Base-by-base conservation (phyloP, 2,329 filamentous ascomycete genomes). In the Xylaria arbuscula region DNA sequence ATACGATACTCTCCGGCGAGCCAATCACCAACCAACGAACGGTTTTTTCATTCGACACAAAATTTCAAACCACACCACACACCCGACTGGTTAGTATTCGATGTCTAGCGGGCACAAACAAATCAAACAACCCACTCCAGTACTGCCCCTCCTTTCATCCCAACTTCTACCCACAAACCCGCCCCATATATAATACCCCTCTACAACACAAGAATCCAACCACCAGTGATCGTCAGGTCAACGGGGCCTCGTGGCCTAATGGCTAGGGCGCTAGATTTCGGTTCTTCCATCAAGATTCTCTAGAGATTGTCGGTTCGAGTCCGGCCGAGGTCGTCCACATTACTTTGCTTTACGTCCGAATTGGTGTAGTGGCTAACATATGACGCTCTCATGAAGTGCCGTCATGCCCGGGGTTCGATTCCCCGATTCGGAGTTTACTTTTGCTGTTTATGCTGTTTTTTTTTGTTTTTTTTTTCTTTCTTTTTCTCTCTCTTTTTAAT, bases 301-400 rank as follows among this genome's bases (percentile, higher is more conserved):
- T 71, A 55, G 51, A 71, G 69, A 71, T 71, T 71, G 69, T 69
- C 66, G 66, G 63, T 71, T 69, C 69, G 66, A 71, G 51, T 71
- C 69, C 66, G 69, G 69, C 69, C 63, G 66, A 69, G 67, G 69
- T 71, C 69, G 68, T 32, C 6, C n/a, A 17, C 7, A 10, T 47
- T 22, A 19, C n/a, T 2, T 53, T 10, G 2, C 17, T 3, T 22
- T 19, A 9, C n/a, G 8, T 78, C 76, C 75, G 76, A 78, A 77
- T 76, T 76, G 80, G 75, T 77, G 74, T 74, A 75, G 75, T 78
- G 76, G 76, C 72, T 71, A 78, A 78, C 76, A 78, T 77, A 76
- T 76, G 73, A 76, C 76, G 76, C 76, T 78, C 76, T 79, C 77
- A 77, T 65, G 19, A 19, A 10, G 54, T 57, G 53, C 72, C 72